Percentiles rank a stretch among this genome's conserved stretches.
Conservation (phyloP, 345 rosid genomes). For the Theobroma cacao region DNA sequence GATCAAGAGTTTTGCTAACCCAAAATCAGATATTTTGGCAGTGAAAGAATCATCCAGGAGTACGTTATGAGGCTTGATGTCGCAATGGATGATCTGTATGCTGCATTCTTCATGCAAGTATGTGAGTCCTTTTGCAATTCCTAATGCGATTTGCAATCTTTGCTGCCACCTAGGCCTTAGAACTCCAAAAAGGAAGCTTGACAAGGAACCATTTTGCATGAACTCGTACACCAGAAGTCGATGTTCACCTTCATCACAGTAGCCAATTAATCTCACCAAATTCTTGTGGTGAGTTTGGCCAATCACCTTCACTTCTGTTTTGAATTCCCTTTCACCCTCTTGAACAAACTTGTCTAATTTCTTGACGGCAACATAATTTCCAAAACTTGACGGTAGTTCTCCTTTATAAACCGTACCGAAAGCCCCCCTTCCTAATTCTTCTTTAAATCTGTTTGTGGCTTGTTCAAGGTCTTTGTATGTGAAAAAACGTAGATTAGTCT, state of each 20-base stretch:
- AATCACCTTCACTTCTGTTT: slow-evolving; percentile 43
- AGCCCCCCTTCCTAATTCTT: slow-evolving; percentile 31
- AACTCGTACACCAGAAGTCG: slow-evolving; percentile 45
- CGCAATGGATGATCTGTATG: slow-evolving; percentile 49
- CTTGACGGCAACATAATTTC: slow-evolving; percentile 35
- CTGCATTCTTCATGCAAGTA: slow-evolving; percentile 52
- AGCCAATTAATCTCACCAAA: slow-evolving; percentile 40
- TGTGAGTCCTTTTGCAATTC: slow-evolving; percentile 44
- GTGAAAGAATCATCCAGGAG: slow-evolving; percentile 35
- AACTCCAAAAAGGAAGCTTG: slow-evolving; percentile 36
- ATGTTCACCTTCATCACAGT: slow-evolving; percentile 39
- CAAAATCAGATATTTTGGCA: slow-evolving; percentile 35
- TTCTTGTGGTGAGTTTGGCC: slow-evolving; percentile 50
- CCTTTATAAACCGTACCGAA: slow-evolving; percentile 34
- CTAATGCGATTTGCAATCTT: slow-evolving; percentile 38
- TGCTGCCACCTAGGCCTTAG: slow-evolving; percentile 34
- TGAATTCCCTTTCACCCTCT: slow-evolving; percentile 45
- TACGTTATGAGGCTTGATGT: slow-evolving; percentile 52
- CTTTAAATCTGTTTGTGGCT: slow-evolving; percentile 26
- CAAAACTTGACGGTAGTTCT: background rate
- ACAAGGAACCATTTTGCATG: slow-evolving; percentile 44
- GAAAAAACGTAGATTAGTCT: slow-evolving; percentile 21
- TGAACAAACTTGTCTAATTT: slow-evolving; percentile 34
- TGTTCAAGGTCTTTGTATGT: slow-evolving; percentile 22
- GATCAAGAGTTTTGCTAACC: slow-evolving; percentile 44